Evolutionary conservation across 164 flowering plant genomes (phyloP), one percentile per base, ranked within the genome.

Genomic region (Magnolia kwangsiensis): DNA sequence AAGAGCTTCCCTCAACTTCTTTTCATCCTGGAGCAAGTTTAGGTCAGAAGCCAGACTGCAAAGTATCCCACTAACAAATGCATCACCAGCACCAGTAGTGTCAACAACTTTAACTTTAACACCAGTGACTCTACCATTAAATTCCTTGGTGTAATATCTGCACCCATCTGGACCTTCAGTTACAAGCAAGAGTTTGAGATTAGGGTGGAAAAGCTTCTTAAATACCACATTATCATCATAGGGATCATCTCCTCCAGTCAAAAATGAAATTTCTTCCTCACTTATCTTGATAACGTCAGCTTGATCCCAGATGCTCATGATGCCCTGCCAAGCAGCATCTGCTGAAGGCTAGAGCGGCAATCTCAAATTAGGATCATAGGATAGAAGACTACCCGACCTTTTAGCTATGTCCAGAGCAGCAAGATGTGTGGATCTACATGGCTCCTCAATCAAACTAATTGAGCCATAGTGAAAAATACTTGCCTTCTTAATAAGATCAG

Each of bases 41-140:
- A 78, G 21, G 79, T 92, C 86, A n/a, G 90, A 85, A 81, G 93
- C 94, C 66, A 93, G 61, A 78, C 80, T 79, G 81, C 67, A 72
- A 65, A 91, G 84, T 11, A 95, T 59, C 50, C 94, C 97, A 76
- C 97, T 88, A 16, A 89, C 91, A 85, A 93, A 93, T 74, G 98
- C 92, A 87, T 95, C 98, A 45, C 98, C 98, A 16, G 98, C 98
- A 76, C 97, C 98, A 49, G 96, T 95, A 76, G 97, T 92, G 82
- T 93, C 97, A 73, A 95, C 87, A 74, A 91, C 37, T 61, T 88
- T 88, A 31, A 88, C 93, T 82, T 90, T 87, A 27, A 90, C 81
- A 69, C 92, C 91, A 63, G 72, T 51, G 78, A 94, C 98, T 80
- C 84, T 86, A 51, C 98, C 98, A 50, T 81, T 84, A 76, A 92